Percentiles rank a stretch among this genome's conserved stretches.
phyloP scores from a whole-genome alignment of 495 filamentous ascomycete genomes.

The Penicillium malachiteum region DNA sequence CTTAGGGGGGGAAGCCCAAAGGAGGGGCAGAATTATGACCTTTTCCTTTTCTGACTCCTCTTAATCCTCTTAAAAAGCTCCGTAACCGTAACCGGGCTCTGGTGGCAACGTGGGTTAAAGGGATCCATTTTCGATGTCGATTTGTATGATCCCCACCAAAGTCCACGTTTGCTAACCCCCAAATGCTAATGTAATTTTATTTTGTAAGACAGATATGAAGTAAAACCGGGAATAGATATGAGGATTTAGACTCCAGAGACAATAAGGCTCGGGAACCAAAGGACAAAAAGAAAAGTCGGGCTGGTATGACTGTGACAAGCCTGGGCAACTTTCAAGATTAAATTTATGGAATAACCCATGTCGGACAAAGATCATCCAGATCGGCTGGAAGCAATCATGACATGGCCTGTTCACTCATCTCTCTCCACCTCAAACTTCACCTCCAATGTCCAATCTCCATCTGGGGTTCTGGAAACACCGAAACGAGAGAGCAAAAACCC shows the following conservation, averaged over 20 bases:
- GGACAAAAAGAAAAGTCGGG: neutral
- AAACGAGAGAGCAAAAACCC: constrained; percentile 13
- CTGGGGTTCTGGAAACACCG: constrained; percentile 34
- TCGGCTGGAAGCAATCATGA: constrained; percentile 3
- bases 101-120: constrained; percentile 13
- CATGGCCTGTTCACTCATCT: constrained; percentile 4
- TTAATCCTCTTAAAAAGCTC: neutral
- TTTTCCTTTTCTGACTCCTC: neutral
- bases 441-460: constrained; percentile 15
- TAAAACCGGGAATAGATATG: too few species aligned
- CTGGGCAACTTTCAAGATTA: neutral
- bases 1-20: neutral
- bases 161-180: constrained; percentile 9
- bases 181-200: neutral
- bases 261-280: neutral
- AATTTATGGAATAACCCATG: neutral
- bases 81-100: constrained; percentile 25
- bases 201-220: too few species aligned
- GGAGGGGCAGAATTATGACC: neutral
- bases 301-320: constrained; percentile 23
- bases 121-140: constrained; percentile 14
- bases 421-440: neutral
- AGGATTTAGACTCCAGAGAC: too few species aligned
- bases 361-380: constrained; percentile 6
- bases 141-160: constrained; percentile 5